A percentile compares a stretch with the other conserved stretches of the same genome.
Evolutionary conservation across 768 basidiomycete genomes (phyloP).

Genomic region (Boletus coccyginus): DNA sequence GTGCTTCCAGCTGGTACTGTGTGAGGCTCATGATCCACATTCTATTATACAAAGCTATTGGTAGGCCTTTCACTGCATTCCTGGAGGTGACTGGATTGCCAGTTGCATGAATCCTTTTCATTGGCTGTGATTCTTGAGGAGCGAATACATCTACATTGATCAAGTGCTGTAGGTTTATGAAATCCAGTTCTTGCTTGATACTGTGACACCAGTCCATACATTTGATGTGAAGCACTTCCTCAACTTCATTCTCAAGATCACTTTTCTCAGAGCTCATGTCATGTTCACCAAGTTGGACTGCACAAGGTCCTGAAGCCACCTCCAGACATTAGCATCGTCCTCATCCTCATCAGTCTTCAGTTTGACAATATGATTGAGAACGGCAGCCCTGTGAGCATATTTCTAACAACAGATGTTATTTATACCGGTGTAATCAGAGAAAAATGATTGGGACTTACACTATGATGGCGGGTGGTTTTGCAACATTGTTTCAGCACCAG

Average conservation of each 20-base stretch:
- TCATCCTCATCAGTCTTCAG: neutral
- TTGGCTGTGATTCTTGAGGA: neutral
- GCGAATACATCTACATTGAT: neutral
- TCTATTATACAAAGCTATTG: neutral
- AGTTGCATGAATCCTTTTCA: neutral
- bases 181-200: neutral
- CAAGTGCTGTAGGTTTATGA: neutral
- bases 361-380: neutral
- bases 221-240: neutral
- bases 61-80: neutral
- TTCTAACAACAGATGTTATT: neutral
- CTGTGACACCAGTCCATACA: neutral
- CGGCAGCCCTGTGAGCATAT: neutral
- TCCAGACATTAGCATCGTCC: neutral
- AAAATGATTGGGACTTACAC: neutral
- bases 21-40: neutral
- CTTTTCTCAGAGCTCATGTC: constrained; percentile 17
- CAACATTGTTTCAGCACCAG: neutral
- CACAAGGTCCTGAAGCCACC: constrained; percentile 2
- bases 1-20: neutral
- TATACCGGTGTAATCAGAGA: neutral
- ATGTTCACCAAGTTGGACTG: constrained; percentile 8
- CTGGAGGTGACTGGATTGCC: neutral
- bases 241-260: neutral
- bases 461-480: neutral